Evolutionary conservation across 164 flowering plant species (phyloP), one percentile per base, ranked within the genome.

Genomic region (Akebia trifoliata): DNA sequence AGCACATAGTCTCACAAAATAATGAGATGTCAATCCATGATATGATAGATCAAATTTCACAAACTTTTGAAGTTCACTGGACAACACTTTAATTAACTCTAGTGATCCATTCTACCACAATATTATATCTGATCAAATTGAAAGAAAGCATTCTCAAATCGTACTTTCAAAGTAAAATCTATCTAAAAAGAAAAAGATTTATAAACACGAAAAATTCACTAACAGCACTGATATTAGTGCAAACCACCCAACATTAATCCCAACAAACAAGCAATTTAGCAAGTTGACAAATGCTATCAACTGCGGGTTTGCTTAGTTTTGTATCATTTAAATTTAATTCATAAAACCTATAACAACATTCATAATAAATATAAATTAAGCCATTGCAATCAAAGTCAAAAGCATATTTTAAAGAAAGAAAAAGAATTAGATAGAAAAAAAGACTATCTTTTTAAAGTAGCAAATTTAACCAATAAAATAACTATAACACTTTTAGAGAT

Each of bases 141-240:
- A 39, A 34, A 50, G 22, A 29, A 40, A 54, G 15, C 14, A 37
- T 26, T n/a, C 9, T 1, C 22, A 17, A 20, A 14, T 21, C 10
- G 15, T 44, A n/a, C n/a, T n/a, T n/a, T n/a, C n/a, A n/a, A n/a
- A n/a, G n/a, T n/a, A n/a, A n/a, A n/a, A n/a, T n/a, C n/a, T n/a
- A 35, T 38, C 7, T 31, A 28, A 22, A 22, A 36, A 30, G 35
- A 8, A 35, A 59, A 11, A 37, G 10, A 62, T 9, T 14, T 12
- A 50, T 59, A 2, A 56, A 50, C 25, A 46, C 18, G 36, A 43
- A 50, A 30, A 49, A 43, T 42, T 28, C n/a, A 74, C 95, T 84
- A 66, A 92, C 99, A 60, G 63, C 65, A 72, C 96, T 95, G 51
- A 87, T 81, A 57, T 66, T 71, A 36, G 90, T 81, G n/a, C n/a